These are phyloP conservation scores for Trametes elegans DNA, from an alignment of 768 basidiomycete genomes.

Conservation along the genomic window DNA sequence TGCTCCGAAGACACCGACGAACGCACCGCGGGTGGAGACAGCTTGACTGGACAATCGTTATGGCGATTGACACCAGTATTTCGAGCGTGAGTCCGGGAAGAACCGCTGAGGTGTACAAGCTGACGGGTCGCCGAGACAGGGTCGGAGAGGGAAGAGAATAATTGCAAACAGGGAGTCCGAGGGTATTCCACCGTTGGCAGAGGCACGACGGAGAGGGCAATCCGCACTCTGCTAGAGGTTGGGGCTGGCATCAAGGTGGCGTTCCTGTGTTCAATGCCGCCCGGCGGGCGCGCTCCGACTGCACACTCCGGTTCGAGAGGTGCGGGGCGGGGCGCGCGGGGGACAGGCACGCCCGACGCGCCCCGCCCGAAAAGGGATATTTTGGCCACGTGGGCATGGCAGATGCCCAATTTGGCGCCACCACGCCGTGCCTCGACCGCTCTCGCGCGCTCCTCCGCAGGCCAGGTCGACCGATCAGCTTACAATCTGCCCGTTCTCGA, in stretches of 20 bases:
- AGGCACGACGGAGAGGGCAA: no score
- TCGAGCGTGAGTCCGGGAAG: background rate
- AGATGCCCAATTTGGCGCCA: conserved; percentile 6
- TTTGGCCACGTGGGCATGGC: background rate
- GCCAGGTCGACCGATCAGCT: conserved; percentile 17
- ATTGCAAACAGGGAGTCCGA: no score
- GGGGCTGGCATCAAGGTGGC: no score
- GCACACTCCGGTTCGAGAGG: background rate
- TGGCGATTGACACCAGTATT: conserved; percentile 2
- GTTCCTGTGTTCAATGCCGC: background rate
- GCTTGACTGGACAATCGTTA: background rate
- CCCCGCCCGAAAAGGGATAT: background rate
- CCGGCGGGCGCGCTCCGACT: background rate
- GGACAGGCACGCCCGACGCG: conserved; percentile 4
- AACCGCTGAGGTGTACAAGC: background rate
- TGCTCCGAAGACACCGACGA: background rate
- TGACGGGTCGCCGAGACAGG: no score
- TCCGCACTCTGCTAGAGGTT: no score
- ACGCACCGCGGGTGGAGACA: background rate
- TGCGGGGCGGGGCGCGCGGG: background rate
- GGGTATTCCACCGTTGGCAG: no score
- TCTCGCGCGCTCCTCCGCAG: conserved; percentile 17
- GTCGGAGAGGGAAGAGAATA: no score
- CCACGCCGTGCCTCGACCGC: conserved; percentile 13
- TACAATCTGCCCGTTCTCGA: conserved; percentile 12